Percentiles rank a stretch among this genome's conserved stretches.
Evolutionary conservation across 768 basidiomycete genomes (phyloP).

Genomic region (Suillus discolor): DNA sequence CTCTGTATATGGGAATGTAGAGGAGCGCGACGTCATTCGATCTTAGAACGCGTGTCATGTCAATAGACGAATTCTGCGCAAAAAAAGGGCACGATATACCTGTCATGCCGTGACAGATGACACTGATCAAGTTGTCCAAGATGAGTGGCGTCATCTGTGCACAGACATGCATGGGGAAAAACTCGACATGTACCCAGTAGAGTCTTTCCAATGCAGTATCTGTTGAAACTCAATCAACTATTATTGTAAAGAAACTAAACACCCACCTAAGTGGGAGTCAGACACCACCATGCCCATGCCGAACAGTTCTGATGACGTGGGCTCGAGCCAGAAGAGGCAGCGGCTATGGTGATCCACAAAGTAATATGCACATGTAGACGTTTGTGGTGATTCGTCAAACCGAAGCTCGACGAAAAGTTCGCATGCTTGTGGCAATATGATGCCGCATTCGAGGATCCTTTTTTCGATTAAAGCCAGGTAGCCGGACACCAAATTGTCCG

Average conservation of each 20-base stretch:
- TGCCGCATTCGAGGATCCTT: constrained; percentile 29
- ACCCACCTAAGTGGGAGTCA: constrained; percentile 52
- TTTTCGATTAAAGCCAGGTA: constrained; percentile 42
- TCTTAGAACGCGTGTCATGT: constrained; percentile 32
- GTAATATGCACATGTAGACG: constrained; percentile 50
- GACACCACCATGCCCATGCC: constrained; percentile 46
- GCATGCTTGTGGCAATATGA: constrained; percentile 38
- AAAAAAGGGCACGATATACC: constrained; percentile 34
- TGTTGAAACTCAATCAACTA: constrained; percentile 19
- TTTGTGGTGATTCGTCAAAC: constrained; percentile 34
- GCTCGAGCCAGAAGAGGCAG: constrained; percentile 53
- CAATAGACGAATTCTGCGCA: constrained; percentile 17
- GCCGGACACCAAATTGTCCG: constrained; percentile 36
- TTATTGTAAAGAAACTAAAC: constrained; percentile 6
- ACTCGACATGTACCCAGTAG: constrained; percentile 61
- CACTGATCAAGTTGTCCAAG: constrained; percentile 47
- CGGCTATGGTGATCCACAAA: constrained; percentile 48
- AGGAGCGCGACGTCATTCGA: constrained; percentile 53
- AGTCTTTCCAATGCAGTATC: constrained; percentile 47
- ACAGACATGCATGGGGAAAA: constrained; percentile 51
- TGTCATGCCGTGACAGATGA: constrained; percentile 50
- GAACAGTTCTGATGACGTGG: constrained; percentile 41
- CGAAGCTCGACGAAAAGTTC: constrained; percentile 54
- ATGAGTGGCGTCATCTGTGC: constrained; percentile 30
- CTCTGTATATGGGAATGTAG: constrained; percentile 57